A percentile compares a stretch with the other conserved stretches of the same genome.
These are phyloP conservation scores for Hypholoma fasciculare DNA, from an alignment of 768 basidiomycete species.

Conservation along the genomic window DNA sequence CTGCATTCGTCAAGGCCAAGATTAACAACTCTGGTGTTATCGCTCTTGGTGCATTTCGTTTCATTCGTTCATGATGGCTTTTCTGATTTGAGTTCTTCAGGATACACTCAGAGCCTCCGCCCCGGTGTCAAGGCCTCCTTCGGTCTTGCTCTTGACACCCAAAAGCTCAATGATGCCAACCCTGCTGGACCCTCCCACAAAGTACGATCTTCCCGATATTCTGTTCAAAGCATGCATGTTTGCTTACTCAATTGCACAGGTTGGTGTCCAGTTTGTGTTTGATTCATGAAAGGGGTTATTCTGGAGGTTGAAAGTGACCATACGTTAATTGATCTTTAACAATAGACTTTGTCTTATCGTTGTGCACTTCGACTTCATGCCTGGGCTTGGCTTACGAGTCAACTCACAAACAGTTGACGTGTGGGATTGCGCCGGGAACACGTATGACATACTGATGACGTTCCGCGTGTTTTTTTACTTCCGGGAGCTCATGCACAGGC, in stretches of 20 bases:
- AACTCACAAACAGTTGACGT: not conserved
- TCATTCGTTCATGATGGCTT: not conserved
- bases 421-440: not conserved
- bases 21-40: conserved; percentile 96
- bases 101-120: conserved; percentile 91
- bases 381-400: not conserved
- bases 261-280: conserved; percentile 75
- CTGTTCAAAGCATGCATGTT: not conserved
- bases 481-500: not conserved
- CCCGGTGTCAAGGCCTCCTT: conserved; percentile 92
- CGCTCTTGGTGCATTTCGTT: conserved; percentile 60
- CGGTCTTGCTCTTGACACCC: conserved; percentile 94
- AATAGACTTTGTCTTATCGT: not conserved
- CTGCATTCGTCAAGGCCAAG: conserved; percentile 96
- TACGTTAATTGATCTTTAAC: conserved; percentile 21
- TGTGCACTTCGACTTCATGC: not conserved
- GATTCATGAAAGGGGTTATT: conserved; percentile 54
- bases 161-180: conserved; percentile 77
- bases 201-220: conserved; percentile 30
- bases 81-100: conserved; percentile 29
- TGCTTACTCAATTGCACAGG: conserved; percentile 32
- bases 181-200: conserved; percentile 76
- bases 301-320: conserved; percentile 33
- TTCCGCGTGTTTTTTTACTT: not conserved
- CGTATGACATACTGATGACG: not conserved